Conservation (phyloP, 371 early-diverging fungal genomes). For the Zychaea mexicana region DNA sequence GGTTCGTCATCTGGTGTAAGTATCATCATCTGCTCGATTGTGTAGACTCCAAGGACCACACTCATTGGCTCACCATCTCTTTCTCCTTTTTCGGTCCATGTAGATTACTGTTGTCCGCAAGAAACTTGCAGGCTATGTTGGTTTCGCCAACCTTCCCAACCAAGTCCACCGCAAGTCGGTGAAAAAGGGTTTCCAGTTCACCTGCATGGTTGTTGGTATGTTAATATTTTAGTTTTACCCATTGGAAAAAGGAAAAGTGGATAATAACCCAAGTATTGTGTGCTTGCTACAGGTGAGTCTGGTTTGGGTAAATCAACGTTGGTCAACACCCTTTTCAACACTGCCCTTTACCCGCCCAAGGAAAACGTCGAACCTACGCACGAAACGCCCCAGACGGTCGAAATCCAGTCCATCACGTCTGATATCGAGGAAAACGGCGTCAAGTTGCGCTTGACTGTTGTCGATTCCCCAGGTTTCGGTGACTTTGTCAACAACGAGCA, state of each 20-base stretch:
- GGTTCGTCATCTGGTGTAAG: constrained; percentile 37
- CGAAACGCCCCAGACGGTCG: constrained; percentile 92
- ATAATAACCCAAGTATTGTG: no score
- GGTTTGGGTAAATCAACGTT: constrained; percentile 99
- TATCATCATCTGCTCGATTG: background rate
- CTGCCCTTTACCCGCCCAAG: constrained; percentile 86
- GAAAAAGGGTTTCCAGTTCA: constrained; percentile 99
- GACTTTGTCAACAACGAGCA: constrained; percentile 96
- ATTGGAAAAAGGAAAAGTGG: no score
- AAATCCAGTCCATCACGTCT: constrained; percentile 92
- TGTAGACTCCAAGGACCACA: background rate
- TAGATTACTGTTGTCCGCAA: constrained; percentile 60
- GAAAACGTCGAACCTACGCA: constrained; percentile 79
- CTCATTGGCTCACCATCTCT: background rate
- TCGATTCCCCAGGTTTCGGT: constrained; percentile 95
- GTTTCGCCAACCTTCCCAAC: constrained; percentile 98
- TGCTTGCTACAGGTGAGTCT: constrained; percentile 86
- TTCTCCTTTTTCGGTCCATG: background rate
- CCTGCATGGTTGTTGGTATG: constrained; percentile 96
- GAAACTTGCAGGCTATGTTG: constrained; percentile 94
- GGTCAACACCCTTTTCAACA: constrained; percentile 98
- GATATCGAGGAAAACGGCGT: constrained; percentile 89
- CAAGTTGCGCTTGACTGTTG: constrained; percentile 91
- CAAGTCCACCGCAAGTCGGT: constrained; percentile 98
- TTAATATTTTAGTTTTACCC: constrained; percentile 12